Conservation (phyloP, 495 filamentous ascomycete species). For the Filosporella fistucella region DNA sequence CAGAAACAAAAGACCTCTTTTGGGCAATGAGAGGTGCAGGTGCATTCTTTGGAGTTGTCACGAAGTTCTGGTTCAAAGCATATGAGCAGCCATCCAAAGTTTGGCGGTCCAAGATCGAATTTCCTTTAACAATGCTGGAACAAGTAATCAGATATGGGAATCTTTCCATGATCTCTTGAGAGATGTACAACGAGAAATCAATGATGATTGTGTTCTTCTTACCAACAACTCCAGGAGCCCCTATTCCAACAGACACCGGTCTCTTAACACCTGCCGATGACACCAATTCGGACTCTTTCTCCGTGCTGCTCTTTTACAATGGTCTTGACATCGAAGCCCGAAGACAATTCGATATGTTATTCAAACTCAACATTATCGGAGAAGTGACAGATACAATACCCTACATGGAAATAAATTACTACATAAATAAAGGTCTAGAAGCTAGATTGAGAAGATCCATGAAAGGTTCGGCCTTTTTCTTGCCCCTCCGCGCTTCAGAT, state of each 20-base stretch:
- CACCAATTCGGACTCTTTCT: slow-evolving; percentile 15
- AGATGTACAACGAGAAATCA: slow-evolving; percentile 32
- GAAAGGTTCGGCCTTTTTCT: slow-evolving; percentile 31
- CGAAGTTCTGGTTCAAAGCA: slow-evolving; percentile 49
- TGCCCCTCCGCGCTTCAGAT: neutral
- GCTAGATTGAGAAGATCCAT: slow-evolving; percentile 25
- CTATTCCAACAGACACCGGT: too few relatives aligned
- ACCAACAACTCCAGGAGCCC: slow-evolving; percentile 6
- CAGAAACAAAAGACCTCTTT: slow-evolving; percentile 16
- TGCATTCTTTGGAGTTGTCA: slow-evolving; percentile 60
- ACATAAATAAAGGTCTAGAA: neutral
- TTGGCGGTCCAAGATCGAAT: slow-evolving; percentile 42
- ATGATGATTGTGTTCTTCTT: slow-evolving; percentile 35
- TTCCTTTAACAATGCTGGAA: slow-evolving; percentile 34
- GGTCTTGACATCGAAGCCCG: slow-evolving; percentile 39
- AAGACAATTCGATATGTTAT: slow-evolving; percentile 35
- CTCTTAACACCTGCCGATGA: too few relatives aligned
- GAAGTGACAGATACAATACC: neutral
- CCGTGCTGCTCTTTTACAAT: slow-evolving; percentile 41
- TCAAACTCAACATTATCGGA: slow-evolving; percentile 20
- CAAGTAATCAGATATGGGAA: slow-evolving; percentile 38
- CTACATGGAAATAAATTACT: neutral
- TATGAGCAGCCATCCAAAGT: slow-evolving; percentile 29
- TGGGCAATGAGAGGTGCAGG: slow-evolving; percentile 56
- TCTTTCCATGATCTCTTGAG: slow-evolving; percentile 11